phyloP scores from a whole-genome alignment of 768 basidiomycete species.

The Suillus subluteus region DNA sequence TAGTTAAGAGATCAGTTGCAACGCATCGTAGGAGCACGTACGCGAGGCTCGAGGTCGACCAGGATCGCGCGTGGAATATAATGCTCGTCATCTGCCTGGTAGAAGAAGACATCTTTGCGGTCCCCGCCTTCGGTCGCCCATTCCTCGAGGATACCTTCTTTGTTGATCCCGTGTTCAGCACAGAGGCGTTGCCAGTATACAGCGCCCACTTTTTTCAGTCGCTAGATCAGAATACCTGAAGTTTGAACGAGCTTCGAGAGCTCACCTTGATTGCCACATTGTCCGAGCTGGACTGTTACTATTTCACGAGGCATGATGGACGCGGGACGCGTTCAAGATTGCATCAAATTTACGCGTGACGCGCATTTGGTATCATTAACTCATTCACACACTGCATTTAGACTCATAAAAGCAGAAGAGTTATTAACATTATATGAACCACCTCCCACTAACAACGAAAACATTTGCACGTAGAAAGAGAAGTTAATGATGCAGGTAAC shows the following conservation, averaged over 20 bases:
- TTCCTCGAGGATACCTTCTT: conserved; percentile 94
- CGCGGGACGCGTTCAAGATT: conserved; percentile 21
- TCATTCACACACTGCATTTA: not conserved
- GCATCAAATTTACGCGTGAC: conserved; percentile 16
- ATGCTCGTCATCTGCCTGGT: conserved; percentile 99
- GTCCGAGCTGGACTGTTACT: conserved; percentile 83
- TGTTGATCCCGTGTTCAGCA: conserved; percentile 97
- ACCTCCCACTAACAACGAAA: conserved; percentile 22
- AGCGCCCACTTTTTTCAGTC: conserved; percentile 73
- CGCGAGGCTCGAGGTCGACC: conserved; percentile 94
- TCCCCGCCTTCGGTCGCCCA: conserved; percentile 96
- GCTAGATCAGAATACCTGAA: conserved; percentile 15
- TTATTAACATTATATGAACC: conserved; percentile 24
- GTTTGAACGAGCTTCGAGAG: conserved; percentile 16
- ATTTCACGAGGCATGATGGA: conserved; percentile 78
- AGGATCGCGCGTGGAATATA: conserved; percentile 97
- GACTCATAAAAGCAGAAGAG: conserved; percentile 14
- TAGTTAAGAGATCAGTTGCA: not conserved
- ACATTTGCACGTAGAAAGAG: conserved; percentile 14
- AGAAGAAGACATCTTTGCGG: conserved; percentile 99
- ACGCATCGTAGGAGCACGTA: conserved; percentile 43
- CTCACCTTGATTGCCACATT: conserved; percentile 92
- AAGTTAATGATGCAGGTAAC: conserved; percentile 24
- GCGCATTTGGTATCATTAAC: not conserved
- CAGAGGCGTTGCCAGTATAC: conserved; percentile 99